Conservation (phyloP, 352 stramenopile genomes). For the Pythium apleroticum region DNA sequence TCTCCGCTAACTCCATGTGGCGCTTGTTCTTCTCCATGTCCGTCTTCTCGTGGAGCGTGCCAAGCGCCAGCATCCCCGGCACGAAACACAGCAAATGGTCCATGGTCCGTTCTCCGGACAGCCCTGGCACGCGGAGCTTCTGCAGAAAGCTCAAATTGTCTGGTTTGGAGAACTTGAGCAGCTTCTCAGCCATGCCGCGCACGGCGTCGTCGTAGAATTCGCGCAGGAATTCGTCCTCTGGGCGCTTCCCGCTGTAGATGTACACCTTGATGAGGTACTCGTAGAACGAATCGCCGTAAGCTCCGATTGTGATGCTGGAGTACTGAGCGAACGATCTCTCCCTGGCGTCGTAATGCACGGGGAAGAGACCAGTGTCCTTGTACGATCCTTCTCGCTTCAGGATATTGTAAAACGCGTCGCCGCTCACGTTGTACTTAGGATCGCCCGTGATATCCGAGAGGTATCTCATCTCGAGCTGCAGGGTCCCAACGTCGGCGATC, state of each 20-base stretch:
- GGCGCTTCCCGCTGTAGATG: slow-evolving; percentile 91
- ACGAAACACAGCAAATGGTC: slow-evolving; percentile 98
- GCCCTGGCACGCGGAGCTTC: slow-evolving; percentile 49
- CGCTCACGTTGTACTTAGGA: slow-evolving; percentile 66
- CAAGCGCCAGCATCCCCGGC: slow-evolving; percentile 92
- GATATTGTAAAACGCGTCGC: slow-evolving; percentile 79
- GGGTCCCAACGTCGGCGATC: slow-evolving; percentile 81
- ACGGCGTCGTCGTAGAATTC: slow-evolving; percentile 94
- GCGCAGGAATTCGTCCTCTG: slow-evolving; percentile 64
- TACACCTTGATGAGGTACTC: slow-evolving; percentile 98
- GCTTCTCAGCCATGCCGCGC: slow-evolving; percentile 89
- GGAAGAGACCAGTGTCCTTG: slow-evolving; percentile 87
- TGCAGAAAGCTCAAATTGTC: slow-evolving; percentile 75
- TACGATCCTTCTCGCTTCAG: slow-evolving; percentile 68
- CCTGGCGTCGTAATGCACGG: slow-evolving; percentile 68
- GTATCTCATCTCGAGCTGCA: slow-evolving; percentile 84
- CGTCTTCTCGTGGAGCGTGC: slow-evolving; percentile 60
- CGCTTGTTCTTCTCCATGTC: slow-evolving; percentile 72
- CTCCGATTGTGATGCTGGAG: slow-evolving; percentile 90
- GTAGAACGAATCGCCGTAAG: slow-evolving; percentile 96
- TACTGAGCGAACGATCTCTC: slow-evolving; percentile 32
- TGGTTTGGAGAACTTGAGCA: slow-evolving; percentile 75
- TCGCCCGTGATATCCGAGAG: slow-evolving; percentile 80
- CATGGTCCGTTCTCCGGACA: slow-evolving; percentile 79
- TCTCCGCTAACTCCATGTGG: slow-evolving; percentile 88